phyloP scores from a whole-genome alignment of 2,329 filamentous ascomycete species.

The Teratosphaeria destructans region DNA sequence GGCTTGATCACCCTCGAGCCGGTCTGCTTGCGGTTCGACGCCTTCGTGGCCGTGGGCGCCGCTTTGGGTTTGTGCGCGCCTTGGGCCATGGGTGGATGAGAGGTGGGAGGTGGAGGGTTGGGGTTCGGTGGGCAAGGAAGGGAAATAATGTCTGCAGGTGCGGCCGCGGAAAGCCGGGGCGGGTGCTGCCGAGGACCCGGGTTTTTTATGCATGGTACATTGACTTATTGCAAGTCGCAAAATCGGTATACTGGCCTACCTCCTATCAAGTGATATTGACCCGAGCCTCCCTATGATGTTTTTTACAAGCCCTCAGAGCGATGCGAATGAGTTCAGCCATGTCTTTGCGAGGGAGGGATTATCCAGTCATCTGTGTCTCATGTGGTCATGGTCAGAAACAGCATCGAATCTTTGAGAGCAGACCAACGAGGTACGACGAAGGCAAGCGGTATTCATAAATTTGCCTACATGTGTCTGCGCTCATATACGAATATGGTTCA shows the following conservation, averaged over 20 bases:
- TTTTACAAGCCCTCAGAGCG: background rate
- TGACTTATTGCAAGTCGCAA: no score
- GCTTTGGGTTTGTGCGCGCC: constrained; percentile 29
- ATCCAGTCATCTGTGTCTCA: no score
- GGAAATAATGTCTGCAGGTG: background rate
- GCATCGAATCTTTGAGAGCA: no score
- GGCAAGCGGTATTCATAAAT: no score
- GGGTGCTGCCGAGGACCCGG: background rate
- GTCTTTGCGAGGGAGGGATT: no score
- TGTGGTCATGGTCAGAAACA: no score
- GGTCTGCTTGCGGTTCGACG: constrained; percentile 23
- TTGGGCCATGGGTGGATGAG: background rate
- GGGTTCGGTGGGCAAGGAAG: background rate
- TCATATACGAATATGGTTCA: background rate
- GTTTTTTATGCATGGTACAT: background rate
- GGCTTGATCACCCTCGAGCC: constrained; percentile 55
- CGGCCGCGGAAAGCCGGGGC: background rate
- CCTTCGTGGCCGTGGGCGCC: constrained; percentile 31
- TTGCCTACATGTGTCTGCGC: background rate
- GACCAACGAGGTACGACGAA: no score
- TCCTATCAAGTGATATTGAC: constrained; percentile 6
- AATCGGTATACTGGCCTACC: background rate
- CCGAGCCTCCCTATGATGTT: constrained; percentile 24
- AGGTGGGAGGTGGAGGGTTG: background rate
- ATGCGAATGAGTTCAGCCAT: no score